phyloP scores from a whole-genome alignment of 805 yeast species.

The Cyberlindnera japonica region DNA sequence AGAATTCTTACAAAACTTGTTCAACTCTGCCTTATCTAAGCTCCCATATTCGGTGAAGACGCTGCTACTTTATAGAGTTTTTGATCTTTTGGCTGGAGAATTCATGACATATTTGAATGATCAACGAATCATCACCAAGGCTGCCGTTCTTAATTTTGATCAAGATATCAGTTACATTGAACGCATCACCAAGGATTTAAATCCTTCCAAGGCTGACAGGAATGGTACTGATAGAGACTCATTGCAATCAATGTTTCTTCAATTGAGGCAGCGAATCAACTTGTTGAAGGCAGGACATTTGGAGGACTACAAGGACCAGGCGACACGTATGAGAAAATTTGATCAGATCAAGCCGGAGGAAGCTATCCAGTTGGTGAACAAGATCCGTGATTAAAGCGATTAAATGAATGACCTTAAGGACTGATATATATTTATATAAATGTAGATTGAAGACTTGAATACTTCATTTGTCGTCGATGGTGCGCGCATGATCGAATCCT shows the following conservation, averaged over 20 bases:
- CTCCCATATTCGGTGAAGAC: slow-evolving; percentile 77
- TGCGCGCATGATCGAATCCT: too few species aligned
- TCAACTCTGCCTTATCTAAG: slow-evolving; percentile 77
- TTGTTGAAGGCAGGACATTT: slow-evolving; percentile 60
- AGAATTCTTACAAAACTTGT: slow-evolving; percentile 77
- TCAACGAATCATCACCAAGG: slow-evolving; percentile 47
- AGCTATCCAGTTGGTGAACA: slow-evolving; percentile 58
- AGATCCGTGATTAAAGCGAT: slow-evolving; percentile 32
- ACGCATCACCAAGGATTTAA: slow-evolving; percentile 34
- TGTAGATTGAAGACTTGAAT: too few species aligned
- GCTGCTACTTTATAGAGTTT: slow-evolving; percentile 77
- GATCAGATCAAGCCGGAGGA: slow-evolving; percentile 72
- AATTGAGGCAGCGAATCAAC: slow-evolving; percentile 75
- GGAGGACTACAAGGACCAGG: slow-evolving; percentile 59
- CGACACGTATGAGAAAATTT: slow-evolving; percentile 57
- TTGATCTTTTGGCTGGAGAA: slow-evolving; percentile 75
- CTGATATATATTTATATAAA: too few species aligned
- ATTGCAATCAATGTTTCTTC: slow-evolving; percentile 69
- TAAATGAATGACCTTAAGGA: too few species aligned
- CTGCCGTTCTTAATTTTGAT: slow-evolving; percentile 73
- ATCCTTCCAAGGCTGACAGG: slow-evolving; percentile 25
- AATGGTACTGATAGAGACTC: slow-evolving; percentile 37
- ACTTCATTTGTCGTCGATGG: too few species aligned
- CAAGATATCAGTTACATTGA: slow-evolving; percentile 78
- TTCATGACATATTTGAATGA: slow-evolving; percentile 57